phyloP scores from a whole-genome alignment of 345 rosid genomes.

The Heritiera fomes region DNA sequence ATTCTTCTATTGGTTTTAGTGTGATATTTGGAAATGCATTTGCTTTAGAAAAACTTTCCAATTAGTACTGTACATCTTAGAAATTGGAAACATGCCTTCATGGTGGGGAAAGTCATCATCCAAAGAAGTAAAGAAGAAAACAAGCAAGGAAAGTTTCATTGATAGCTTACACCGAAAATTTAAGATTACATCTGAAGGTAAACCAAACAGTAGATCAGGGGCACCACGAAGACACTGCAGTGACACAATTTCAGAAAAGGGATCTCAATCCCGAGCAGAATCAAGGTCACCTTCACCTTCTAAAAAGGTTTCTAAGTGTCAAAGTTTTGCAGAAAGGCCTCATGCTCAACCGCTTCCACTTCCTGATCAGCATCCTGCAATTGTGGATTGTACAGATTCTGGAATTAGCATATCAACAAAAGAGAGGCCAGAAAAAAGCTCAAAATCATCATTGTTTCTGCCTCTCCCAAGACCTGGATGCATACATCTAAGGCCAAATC shows the following conservation, averaged over 20 bases:
- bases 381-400: constrained; percentile 45
- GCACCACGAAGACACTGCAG: constrained; percentile 41
- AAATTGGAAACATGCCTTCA: constrained; percentile 48
- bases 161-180: constrained; percentile 48
- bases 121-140: constrained; percentile 54
- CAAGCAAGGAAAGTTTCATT: constrained; percentile 47
- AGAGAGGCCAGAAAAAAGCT: constrained; percentile 38
- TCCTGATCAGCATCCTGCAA: constrained; percentile 41
- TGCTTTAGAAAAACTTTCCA: constrained; percentile 22
- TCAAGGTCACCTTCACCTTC: constrained; percentile 62
- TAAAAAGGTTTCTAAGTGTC: constrained; percentile 51
- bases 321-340: constrained; percentile 52
- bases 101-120: constrained; percentile 61
- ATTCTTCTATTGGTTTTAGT: constrained; percentile 14
- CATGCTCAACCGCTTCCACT: constrained; percentile 66
- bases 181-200: constrained; percentile 47
- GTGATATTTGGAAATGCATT: constrained; percentile 17
- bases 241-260: constrained; percentile 48
- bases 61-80: not conserved
- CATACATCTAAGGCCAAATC: constrained; percentile 39
- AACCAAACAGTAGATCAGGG: constrained; percentile 38
- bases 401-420: constrained; percentile 40
- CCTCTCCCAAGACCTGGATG: constrained; percentile 58
- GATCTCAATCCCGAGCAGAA: constrained; percentile 45
- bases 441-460: constrained; percentile 45